Conservation (phyloP, 2,329 filamentous ascomycete genomes). For the Torrubiella hemipterigena region DNA sequence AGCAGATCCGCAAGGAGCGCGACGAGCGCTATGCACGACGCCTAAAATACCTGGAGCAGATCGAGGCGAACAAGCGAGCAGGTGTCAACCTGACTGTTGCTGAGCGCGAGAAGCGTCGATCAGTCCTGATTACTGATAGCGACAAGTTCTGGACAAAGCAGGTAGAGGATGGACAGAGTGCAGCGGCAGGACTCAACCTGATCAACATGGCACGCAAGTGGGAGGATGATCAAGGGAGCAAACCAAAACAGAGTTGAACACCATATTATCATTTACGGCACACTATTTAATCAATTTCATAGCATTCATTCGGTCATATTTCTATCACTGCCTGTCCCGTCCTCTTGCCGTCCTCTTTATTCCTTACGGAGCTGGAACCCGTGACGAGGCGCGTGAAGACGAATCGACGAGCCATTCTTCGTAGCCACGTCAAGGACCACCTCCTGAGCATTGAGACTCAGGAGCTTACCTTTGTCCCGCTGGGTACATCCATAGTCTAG, state of each 20-base stretch:
- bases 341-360: too few species aligned
- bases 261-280: background rate
- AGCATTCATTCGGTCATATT: too few species aligned
- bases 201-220: slow-evolving; percentile 15
- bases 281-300: too few species aligned
- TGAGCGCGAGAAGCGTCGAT: slow-evolving; percentile 25
- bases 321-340: too few species aligned
- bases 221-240: slow-evolving; percentile 9
- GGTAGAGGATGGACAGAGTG: slow-evolving; percentile 24
- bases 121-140: slow-evolving; percentile 17
- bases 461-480: slow-evolving; percentile 43
- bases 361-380: slow-evolving; percentile 38
- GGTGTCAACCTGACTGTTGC: slow-evolving; percentile 19
- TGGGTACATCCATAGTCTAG: slow-evolving; percentile 48
- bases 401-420: slow-evolving; percentile 27
- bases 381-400: slow-evolving; percentile 49
- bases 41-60: slow-evolving; percentile 23
- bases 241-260: slow-evolving; percentile 3
- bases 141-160: slow-evolving; percentile 30
- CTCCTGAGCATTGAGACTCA: slow-evolving; percentile 39
- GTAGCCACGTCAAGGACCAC: slow-evolving; percentile 43
- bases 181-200: slow-evolving; percentile 18
- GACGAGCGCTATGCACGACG: slow-evolving; percentile 24
- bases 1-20: slow-evolving; percentile 26
- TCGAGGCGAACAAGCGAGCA: slow-evolving; percentile 24